These are phyloP conservation scores for Claviceps sp. DNA, from an alignment of 2,329 filamentous ascomycete species.

Conservation along the genomic window DNA sequence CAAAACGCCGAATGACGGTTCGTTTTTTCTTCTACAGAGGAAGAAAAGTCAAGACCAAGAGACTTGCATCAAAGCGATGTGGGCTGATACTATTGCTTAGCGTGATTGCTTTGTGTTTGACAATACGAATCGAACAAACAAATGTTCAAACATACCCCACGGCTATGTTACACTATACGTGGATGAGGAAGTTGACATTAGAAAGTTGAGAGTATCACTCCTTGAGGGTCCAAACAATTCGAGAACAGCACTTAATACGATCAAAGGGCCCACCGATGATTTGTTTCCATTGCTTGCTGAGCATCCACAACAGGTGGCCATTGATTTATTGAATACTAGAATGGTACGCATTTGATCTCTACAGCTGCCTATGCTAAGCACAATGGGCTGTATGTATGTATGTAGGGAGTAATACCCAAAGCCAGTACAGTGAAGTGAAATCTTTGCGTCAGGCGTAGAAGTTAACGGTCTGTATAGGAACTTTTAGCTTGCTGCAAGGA, in stretches of 20 bases:
- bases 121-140: no score
- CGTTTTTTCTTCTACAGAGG: no score
- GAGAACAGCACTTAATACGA: background rate
- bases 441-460: slow-evolving; percentile 31
- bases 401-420: background rate
- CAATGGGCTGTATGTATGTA: background rate
- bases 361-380: background rate
- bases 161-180: no score
- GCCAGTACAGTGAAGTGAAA: background rate
- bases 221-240: no score
- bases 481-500: slow-evolving; percentile 2
- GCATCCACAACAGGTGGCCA: background rate
- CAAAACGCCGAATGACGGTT: no score
- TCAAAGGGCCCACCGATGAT: background rate
- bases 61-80: no score
- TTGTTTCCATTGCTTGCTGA: background rate
- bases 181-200: no score
- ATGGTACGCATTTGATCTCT: background rate
- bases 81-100: no score
- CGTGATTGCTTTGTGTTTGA: no score
- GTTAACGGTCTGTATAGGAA: slow-evolving; percentile 36
- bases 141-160: no score
- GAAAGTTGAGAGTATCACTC: no score
- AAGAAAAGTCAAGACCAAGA: no score
- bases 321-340: background rate